Base-by-base conservation (phyloP, 805 yeast species). In the Isabelozyma gotoi region DNA sequence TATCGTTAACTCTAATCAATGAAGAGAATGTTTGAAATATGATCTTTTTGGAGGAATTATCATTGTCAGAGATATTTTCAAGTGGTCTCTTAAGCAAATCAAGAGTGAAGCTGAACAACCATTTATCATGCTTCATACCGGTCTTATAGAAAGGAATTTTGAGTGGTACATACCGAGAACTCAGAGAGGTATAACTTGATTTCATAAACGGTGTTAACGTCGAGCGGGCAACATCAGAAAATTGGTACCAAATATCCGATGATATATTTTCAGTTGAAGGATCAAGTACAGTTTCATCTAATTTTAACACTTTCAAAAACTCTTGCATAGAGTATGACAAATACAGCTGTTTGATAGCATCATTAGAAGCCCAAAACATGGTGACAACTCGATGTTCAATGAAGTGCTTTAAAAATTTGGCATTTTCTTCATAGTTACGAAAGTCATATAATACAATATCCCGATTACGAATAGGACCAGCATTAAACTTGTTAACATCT, bases 291-390 rank as follows among this genome's bases (percentile, higher is more conserved):
- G 49, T 48, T 2, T 51, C 50, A 36, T 64, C 68, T 17, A 82
- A 62, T 2, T 78, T 82, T 57, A 89, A 73, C 12, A 81, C 75
- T 49, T 81, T 81, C 40, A 94, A 65, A 39, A 84, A 82, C 49
- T 89, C 94, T 60, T 94, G 99, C 79, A 94, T 88, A 0, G 92
- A 85, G 61, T 80, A 85, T 0, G 97, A 96, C 29, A 90, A 74
- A 56, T 85, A 87, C 45, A 87, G 73, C 60, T 94, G 99, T 39
- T 81, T 80, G 17, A 80, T 78, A 0, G 98, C 96, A 56, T 90
- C 90, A 27, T 85, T 86, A 1, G 97, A 85, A 0, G 96, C 90
- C 81, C 95, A 84, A 62, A 90, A 91, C 1, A 89, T 81, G 27
- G 88, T 89, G 7, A 91, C 85, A n/a, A 94, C 71, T 45, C 80